Conservation (phyloP, 768 basidiomycete species). For the Boletus rufocinnamomeus region DNA sequence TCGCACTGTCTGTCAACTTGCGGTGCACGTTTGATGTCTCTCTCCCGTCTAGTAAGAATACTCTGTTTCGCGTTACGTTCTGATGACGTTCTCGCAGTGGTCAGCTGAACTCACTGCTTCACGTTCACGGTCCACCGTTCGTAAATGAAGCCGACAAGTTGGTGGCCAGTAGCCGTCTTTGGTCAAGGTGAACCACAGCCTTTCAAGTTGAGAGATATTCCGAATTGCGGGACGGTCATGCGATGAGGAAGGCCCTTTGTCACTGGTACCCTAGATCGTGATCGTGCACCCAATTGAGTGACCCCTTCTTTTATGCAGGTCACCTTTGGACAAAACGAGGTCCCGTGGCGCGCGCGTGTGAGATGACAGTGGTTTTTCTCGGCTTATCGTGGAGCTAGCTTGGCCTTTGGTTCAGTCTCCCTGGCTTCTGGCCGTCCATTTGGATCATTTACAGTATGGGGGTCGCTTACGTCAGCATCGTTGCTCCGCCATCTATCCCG, state of each 20-base stretch:
- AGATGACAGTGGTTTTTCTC: not conserved
- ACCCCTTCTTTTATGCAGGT: not conserved
- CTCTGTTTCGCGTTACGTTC: not conserved
- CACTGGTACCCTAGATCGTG: not conserved
- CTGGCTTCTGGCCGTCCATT: not conserved
- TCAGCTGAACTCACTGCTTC: not conserved
- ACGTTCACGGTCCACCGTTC: not conserved
- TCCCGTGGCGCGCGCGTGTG: not conserved
- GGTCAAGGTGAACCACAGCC: not conserved
- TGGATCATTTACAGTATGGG: not conserved
- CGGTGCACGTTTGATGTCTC: not conserved
- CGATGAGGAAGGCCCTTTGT: not conserved
- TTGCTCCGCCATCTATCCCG: not conserved
- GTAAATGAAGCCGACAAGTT: not conserved
- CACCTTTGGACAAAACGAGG: not conserved
- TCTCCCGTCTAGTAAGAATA: not conserved
- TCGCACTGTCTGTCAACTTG: not conserved
- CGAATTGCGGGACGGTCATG: not conserved
- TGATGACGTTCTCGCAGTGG: not conserved
- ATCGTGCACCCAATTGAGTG: not conserved
- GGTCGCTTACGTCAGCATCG: slow-evolving; percentile 20
- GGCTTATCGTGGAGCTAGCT: not conserved
- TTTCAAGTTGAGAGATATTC: too few species aligned
- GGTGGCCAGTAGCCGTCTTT: not conserved
- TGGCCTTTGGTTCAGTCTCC: not conserved